Evolutionary conservation across 1,139 yeast species (phyloP), one percentile per base, ranked within the genome.

Genomic region (Suhomyces ambrosiae): DNA sequence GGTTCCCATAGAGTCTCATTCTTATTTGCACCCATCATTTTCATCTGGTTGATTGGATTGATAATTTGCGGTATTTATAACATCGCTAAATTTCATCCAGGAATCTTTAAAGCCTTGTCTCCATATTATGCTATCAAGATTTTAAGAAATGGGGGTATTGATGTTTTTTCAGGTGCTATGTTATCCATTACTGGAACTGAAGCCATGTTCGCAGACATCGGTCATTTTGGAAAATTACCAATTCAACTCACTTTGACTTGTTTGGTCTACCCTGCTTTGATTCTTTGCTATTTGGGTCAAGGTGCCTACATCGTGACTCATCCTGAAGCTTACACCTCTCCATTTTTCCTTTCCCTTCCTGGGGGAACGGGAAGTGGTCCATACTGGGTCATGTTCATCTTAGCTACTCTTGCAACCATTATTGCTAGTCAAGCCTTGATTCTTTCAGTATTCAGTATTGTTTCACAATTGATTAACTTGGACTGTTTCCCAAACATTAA

Each of bases 181-280:
- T 67, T 79, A 40, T 63, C 80, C 1, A 62, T 79, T 17, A 78
- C 85, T 0, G 85, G 85, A 27, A 65, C 76, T 3, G 85, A 79
- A 48, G 82, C 83, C 4, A 72, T 79, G 79, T 79, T 79, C 59
- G 80, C 82, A 4, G 83, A 79, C 54, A 63, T 79, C 38, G 80
- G 82, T 1, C 80, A 76, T 45, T 76, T 77, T 49, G 78, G 80
- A 2, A 60, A 62, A 26, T 48, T 63, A 7, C 76, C 83, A 0
- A 65, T 76, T 28, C 80, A 76, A 44, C 46, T 77, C 21, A 64
- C 81, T 3, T 52, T 77, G 42, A 44, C 65, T 1, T 50, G 52
- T 9, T 62, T 74, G 45, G 80, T 76, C n/a, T 78, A 76, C 47
- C 79, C 82, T 3, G 62, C 74, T 25, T 56, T 79, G 48, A 63